Conservation (phyloP, 192 early-diverging fungal species). For the Backusella parvicylindrica region DNA sequence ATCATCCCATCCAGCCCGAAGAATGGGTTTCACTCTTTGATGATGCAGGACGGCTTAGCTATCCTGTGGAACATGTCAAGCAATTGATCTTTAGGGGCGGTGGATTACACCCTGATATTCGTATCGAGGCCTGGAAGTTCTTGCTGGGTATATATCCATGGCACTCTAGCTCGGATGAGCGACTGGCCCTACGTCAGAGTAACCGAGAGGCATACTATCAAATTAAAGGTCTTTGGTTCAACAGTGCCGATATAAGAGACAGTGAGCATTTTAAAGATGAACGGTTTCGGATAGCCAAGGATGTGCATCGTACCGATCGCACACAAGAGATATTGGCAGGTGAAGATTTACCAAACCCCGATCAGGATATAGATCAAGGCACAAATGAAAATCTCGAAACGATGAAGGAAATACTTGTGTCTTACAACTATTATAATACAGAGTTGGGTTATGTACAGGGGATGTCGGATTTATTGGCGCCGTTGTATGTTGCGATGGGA, state of each 20-base stretch:
- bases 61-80: constrained; percentile 48
- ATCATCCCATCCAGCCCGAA: constrained; percentile 55
- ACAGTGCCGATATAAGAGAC: constrained; percentile 50
- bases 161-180: constrained; percentile 74
- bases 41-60: constrained; percentile 42
- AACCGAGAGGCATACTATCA: constrained; percentile 57
- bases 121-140: constrained; percentile 90
- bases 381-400: constrained; percentile 77
- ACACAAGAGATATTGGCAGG: constrained; percentile 75
- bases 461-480: constrained; percentile 93
- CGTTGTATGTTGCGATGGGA: constrained; percentile 82
- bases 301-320: constrained; percentile 93
- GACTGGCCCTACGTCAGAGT: constrained; percentile 51
- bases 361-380: constrained; percentile 42
- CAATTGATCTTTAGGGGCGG: constrained; percentile 67
- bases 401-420: constrained; percentile 89
- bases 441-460: constrained; percentile 90
- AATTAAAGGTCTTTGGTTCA: constrained; percentile 67
- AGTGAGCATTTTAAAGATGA: constrained; percentile 61
- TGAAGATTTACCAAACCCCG: constrained; percentile 54
- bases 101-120: constrained; percentile 79
- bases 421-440: constrained; percentile 85
- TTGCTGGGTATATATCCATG: constrained; percentile 82
- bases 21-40: constrained; percentile 70
- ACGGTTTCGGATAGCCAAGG: constrained; percentile 75